Evolutionary conservation across 768 basidiomycete genomes (phyloP).

Genomic region (Lentinula sp.): DNA sequence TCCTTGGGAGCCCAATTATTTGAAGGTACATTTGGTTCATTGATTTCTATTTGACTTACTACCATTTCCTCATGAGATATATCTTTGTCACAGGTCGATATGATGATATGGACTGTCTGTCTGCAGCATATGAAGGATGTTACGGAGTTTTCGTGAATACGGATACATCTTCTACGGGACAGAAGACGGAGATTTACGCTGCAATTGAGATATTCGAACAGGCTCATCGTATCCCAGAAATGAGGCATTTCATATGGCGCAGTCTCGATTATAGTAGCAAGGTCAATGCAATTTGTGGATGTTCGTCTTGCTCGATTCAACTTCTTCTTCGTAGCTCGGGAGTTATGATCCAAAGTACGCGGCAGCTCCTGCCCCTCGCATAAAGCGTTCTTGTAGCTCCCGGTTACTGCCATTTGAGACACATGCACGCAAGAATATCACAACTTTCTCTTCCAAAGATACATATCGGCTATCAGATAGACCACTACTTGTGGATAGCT

Average conservation of each 20-base stretch:
- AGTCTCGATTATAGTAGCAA: slow-evolving; percentile 3
- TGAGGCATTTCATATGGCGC: slow-evolving; percentile 4
- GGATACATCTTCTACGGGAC: slow-evolving; percentile 3
- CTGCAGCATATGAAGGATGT: slow-evolving; percentile 24
- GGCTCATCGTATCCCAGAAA: not conserved
- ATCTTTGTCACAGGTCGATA: slow-evolving; percentile 22
- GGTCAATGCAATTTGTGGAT: not conserved
- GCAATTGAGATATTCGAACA: slow-evolving; percentile 4
- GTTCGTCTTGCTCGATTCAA: not conserved
- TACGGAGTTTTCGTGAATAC: slow-evolving; percentile 17
- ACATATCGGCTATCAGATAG: too few relatives aligned
- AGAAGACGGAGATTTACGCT: slow-evolving; percentile 1
- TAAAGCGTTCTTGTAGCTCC: too few relatives aligned
- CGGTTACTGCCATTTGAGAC: too few relatives aligned
- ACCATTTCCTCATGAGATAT: not conserved
- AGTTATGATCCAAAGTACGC: slow-evolving; percentile 18
- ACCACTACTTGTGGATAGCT: too few relatives aligned
- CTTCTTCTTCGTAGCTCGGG: not conserved
- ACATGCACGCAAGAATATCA: too few relatives aligned
- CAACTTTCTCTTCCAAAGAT: too few relatives aligned
- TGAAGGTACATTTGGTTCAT: slow-evolving; percentile 19
- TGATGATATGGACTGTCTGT: slow-evolving; percentile 22
- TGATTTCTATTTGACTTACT: too few relatives aligned
- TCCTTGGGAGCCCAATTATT: slow-evolving; percentile 30
- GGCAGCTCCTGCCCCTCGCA: slow-evolving; percentile 16